These are phyloP conservation scores for Termitomyces sp. DNA, from an alignment of 768 basidiomycete species.

Conservation along the genomic window DNA sequence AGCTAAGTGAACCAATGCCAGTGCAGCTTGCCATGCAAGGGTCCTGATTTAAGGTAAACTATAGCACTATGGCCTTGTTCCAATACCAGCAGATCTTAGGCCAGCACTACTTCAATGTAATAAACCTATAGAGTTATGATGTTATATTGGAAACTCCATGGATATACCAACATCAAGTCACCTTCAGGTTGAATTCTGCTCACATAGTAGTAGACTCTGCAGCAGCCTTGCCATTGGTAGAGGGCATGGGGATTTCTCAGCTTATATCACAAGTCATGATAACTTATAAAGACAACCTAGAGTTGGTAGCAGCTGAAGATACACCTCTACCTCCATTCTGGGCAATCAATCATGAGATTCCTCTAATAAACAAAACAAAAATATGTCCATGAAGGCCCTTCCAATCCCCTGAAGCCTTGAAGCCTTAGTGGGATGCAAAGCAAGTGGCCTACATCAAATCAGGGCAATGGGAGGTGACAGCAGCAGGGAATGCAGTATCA, in stretches of 20 bases:
- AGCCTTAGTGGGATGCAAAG: constrained; percentile 5
- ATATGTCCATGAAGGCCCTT: constrained; percentile 19
- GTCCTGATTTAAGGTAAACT: background rate
- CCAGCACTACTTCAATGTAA: background rate
- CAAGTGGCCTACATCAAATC: background rate
- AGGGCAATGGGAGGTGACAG: background rate
- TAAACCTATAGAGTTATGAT: background rate
- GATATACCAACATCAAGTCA: background rate
- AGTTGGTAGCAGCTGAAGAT: background rate
- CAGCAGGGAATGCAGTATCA: background rate
- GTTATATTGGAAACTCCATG: background rate
- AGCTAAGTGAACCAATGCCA: no score
- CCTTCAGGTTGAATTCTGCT: background rate
- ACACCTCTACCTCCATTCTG: constrained; percentile 19
- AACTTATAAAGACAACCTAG: no score
- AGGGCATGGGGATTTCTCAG: background rate
- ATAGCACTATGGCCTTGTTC: background rate
- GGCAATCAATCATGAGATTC: constrained; percentile 33
- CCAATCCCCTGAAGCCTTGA: constrained; percentile 7
- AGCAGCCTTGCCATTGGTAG: background rate
- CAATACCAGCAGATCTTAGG: background rate
- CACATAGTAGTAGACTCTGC: no score
- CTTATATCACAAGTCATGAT: no score
- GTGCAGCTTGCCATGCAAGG: no score
- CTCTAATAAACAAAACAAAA: constrained; percentile 25